Evolutionary conservation across 2,329 filamentous ascomycete species (phyloP), one percentile per base, ranked within the genome.

Genomic region (Metarhizium humberi): DNA sequence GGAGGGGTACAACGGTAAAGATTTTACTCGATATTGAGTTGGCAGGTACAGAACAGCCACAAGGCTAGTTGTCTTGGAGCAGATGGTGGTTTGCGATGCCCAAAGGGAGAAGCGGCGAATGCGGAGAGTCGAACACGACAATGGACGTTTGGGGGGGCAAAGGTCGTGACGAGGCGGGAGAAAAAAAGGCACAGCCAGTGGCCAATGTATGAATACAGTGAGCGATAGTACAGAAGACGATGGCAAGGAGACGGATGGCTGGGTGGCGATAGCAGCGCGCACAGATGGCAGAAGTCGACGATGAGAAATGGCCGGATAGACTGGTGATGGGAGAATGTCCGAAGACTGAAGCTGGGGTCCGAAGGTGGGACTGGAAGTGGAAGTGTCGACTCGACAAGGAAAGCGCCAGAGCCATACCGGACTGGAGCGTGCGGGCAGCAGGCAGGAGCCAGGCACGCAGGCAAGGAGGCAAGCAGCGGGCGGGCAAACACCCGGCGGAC

Each of bases 201-300:
- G 47, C 40, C 32, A 45, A 20, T 46, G 52, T 57, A 50, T 54
- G 52, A 40, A 55, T 55, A 54, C 49, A 52, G 45, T 36, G 40
- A 51, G 53, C 47, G 32, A 43, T 52, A 49, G 43, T 52, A 57
- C 49, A 52, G 16, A 56, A 34, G 18, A 16, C 8, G 52, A 51
- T 20, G 49, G 36, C n/a, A 50, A 47, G 20, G 25, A 40, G 40
- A 50, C 46, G 38, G 30, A n/a, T 46, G 46, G 30, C 47, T 51
- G 55, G 47, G 43, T 52, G 48, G 52, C 52, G 52, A 57, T 29
- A 50, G 53, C 49, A 52, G 38, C 48, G 34, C 42, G 42, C 52
- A 54, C 47, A 49, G 43, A 50, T 32, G 49, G 43, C 43, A 40
- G 45, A 40, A 18, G 55, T 36, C 48, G 55, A 49, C 32, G 38